Evolutionary conservation across 2,329 filamentous ascomycete genomes (phyloP), one percentile per base, ranked within the genome.

Genomic region (Aphanoascus verrucosus): DNA sequence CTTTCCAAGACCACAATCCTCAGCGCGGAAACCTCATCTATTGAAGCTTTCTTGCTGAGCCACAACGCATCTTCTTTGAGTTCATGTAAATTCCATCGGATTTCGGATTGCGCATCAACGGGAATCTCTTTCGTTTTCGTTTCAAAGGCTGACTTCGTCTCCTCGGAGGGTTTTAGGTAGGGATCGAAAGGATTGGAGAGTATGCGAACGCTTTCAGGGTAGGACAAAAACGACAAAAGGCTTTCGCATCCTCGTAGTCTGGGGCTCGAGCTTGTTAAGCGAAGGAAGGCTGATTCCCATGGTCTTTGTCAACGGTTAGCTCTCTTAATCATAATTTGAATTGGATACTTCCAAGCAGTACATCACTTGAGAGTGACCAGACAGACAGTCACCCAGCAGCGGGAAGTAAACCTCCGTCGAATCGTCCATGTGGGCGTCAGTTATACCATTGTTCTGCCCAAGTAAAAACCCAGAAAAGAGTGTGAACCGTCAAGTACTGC

Each of bases 81-180:
- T 63, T 85, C 74, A 38, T 85, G 82, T 60, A 95, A 75, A 63
- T 90, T 81, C 65, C 85, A 87, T 54, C 80, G 79, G 40, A 80
- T 78, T 61, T 80, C 81, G 11, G 80, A 74, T 4, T 80, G 80
- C 15, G 85, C 82, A 1, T 87, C 81, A 47, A 89, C 81, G 66
- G 94, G 85, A 57, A 96, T 94, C 4, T 89, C 86, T 19, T 89
- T 86, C 0, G 87, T 94, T 69, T 84, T 89, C 17, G 86, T 86
- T 56, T 94, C 86, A 64, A 94, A 94, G 15, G 80, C 78, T 59
- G 79, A 76, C 68, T 83, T 86, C 31, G 85, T 79, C 62, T 81
- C 75, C 49, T 80, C 66, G 59, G 78, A 81, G 1, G 83, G 74
- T 58, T 76, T 63, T 55, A 79, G 72, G 67, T 91, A 94, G 41